These are phyloP conservation scores for Ceratorhiza oryzae-sativae DNA, from an alignment of 1,284 basidiomycete genomes.

Conservation along the genomic window DNA sequence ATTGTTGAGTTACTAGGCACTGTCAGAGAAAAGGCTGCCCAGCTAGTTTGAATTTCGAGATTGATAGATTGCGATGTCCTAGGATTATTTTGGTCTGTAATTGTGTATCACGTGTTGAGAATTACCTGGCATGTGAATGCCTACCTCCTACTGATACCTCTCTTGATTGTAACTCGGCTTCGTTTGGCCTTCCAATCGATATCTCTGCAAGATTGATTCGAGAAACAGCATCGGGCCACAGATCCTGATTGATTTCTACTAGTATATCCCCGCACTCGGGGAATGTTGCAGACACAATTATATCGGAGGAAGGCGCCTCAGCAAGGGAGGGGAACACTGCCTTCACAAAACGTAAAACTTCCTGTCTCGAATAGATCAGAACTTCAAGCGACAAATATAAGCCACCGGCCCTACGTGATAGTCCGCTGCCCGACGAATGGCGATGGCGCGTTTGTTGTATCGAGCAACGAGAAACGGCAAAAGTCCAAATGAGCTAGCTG, in stretches of 20 bases:
- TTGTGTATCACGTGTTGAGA: background rate
- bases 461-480: conserved; percentile 9
- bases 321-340: conserved; percentile 3
- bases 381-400: background rate
- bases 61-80: background rate
- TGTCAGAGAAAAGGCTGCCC: background rate
- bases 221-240: conserved; percentile 3
- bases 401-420: background rate
- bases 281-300: background rate
- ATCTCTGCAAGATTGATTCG: conserved; percentile 4
- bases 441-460: conserved; percentile 7
- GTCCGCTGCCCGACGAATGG: background rate
- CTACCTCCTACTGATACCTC: no score
- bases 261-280: conserved; percentile 4
- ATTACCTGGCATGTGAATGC: no score
- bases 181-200: background rate
- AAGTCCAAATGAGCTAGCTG: background rate
- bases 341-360: background rate
- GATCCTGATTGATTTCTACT: conserved; percentile 1
- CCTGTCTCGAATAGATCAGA: background rate
- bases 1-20: conserved; percentile 4
- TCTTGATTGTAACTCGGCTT: background rate
- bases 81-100: background rate
- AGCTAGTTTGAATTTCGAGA: background rate
- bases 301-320: background rate